Base-by-base conservation (phyloP, 2,329 filamentous ascomycete genomes). In the Colletotrichum sp. region DNA sequence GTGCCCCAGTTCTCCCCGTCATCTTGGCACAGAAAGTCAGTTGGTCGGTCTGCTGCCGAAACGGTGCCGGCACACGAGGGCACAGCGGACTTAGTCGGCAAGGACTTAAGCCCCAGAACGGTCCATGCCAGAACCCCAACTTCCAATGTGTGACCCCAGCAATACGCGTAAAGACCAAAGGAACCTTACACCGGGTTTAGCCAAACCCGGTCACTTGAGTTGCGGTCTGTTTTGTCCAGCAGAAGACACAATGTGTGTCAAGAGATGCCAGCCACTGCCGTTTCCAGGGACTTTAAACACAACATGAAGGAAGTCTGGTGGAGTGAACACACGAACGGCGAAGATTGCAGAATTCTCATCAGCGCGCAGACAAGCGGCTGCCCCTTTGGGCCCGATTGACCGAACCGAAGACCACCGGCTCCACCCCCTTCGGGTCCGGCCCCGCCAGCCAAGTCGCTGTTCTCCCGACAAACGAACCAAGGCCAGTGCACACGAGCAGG, bases 51-150 rank as follows among this genome's bases (percentile, higher is more conserved):
- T 47, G 13, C 43, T 34, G 66, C 70, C 71, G 71, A 73, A 59
- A 16, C 71, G 71, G 71, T 38, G 15, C 71, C 71, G 71, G 7
- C 11, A 24, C 34, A 13, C n/a, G n/a, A 38, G 27, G 54, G n/a
- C 21, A 27, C 13, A 16, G 21, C 71, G 71, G 71, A 73, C 55
- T 71, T 73, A 71, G 55, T 73, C 61, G 71, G 71, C 55, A 21
- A 70, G 67, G 71, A 73, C 55, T 73, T 73, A 71, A 73, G 68
- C 67, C 67, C 67, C 61, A 70, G 21, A 18, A 36, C 33, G 47
- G 29, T 33, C 57, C 47, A 58, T 69, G n/a, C 58, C 51, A 58
- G 8, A 31, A 18, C 15, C 13, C 31, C 24, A 68, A 27, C 33
- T 34, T 18, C 27, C 36, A 38, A 8, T 34, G 43, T 4, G 33